Conservation (phyloP, 805 yeast species). For the Teunomyces cretensis region DNA sequence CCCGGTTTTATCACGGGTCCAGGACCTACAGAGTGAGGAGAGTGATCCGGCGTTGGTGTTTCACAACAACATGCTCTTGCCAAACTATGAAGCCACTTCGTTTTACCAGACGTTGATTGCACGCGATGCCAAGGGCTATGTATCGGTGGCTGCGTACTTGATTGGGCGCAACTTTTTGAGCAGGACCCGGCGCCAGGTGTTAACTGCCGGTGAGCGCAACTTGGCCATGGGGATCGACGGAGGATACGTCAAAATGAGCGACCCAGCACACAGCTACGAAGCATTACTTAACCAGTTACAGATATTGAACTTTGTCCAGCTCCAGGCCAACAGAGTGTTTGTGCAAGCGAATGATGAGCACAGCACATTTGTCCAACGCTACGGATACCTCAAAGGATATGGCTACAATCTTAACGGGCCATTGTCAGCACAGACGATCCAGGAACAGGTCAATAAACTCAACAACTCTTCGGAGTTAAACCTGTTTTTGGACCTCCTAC, state of each 20-base stretch:
- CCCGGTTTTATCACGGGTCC: slow-evolving; percentile 19
- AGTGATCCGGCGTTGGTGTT: slow-evolving; percentile 21
- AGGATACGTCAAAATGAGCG: slow-evolving; percentile 29
- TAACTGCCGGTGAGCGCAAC: slow-evolving; percentile 11
- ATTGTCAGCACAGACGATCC: slow-evolving; percentile 13
- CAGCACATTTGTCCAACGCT: slow-evolving; percentile 12
- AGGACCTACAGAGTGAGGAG: slow-evolving; percentile 11
- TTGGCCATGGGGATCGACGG: slow-evolving; percentile 26
- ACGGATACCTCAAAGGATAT: slow-evolving; percentile 26
- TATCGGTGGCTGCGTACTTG: slow-evolving; percentile 32
- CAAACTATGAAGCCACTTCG: slow-evolving; percentile 32
- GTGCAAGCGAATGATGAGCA: slow-evolving; percentile 7
- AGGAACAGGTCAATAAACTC: slow-evolving; percentile 15
- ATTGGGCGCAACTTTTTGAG: slow-evolving; percentile 34
- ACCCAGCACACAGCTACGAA: slow-evolving; percentile 23
- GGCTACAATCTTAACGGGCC: slow-evolving; percentile 41
- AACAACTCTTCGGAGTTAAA: slow-evolving; percentile 13
- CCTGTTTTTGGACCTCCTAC: slow-evolving; percentile 14
- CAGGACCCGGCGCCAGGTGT: slow-evolving; percentile 13
- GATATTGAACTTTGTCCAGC: slow-evolving; percentile 29
- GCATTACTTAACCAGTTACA: slow-evolving; percentile 39
- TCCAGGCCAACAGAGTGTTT: slow-evolving; percentile 7
- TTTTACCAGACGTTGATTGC: slow-evolving; percentile 39
- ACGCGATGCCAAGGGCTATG: slow-evolving; percentile 34
- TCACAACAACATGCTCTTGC: slow-evolving; percentile 36